Conservation (phyloP, 768 basidiomycete genomes). For the Boletellus ananas region DNA sequence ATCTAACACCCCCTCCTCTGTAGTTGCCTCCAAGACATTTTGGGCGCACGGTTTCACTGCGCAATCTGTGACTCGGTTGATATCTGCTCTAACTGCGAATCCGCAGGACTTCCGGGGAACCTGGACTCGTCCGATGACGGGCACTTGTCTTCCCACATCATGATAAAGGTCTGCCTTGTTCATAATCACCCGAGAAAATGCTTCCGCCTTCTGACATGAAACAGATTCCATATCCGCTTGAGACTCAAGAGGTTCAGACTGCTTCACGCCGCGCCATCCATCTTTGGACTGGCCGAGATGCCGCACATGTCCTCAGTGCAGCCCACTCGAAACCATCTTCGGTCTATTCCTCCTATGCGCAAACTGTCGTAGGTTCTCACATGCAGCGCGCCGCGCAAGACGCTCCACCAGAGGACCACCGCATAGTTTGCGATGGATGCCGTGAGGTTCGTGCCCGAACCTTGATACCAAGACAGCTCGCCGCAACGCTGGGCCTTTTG, state of each 20-base stretch:
- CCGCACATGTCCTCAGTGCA: slow-evolving; percentile 51
- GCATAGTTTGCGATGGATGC: slow-evolving; percentile 58
- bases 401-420: slow-evolving; percentile 47
- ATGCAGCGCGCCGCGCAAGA: slow-evolving; percentile 32
- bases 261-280: slow-evolving; percentile 72
- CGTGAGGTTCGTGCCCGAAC: slow-evolving; percentile 42
- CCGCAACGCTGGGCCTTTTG: not conserved
- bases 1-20: not conserved
- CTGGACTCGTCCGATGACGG: slow-evolving; percentile 73
- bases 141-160: slow-evolving; percentile 81
- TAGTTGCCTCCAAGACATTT: slow-evolving; percentile 85
- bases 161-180: slow-evolving; percentile 72
- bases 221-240: slow-evolving; percentile 84
- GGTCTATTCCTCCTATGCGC: slow-evolving; percentile 58
- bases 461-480: not conserved
- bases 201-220: slow-evolving; percentile 2
- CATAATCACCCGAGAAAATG: not conserved
- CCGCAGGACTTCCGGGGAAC: slow-evolving; percentile 80
- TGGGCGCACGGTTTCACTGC: slow-evolving; percentile 92
- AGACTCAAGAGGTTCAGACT: slow-evolving; percentile 65
- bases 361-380: slow-evolving; percentile 60
- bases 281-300: slow-evolving; percentile 76
- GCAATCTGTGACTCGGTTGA: slow-evolving; percentile 82
- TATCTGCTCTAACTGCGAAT: slow-evolving; percentile 85
- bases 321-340: slow-evolving; percentile 53